Conservation (phyloP, 2,329 filamentous ascomycete species). For the Cytospora piceae region DNA sequence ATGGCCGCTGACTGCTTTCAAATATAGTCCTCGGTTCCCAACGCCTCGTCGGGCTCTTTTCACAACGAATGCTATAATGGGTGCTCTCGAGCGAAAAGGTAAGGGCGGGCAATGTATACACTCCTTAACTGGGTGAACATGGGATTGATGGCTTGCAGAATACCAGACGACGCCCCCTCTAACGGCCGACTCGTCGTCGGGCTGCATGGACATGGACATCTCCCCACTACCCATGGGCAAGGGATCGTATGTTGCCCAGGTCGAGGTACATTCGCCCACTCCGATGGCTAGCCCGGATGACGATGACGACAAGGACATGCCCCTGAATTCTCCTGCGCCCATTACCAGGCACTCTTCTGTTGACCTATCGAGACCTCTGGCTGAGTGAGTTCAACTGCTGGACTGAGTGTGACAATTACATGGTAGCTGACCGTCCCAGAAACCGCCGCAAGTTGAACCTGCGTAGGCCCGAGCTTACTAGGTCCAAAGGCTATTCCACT, state of each 20-base stretch:
- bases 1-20: constrained; percentile 32
- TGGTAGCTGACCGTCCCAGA: constrained; percentile 35
- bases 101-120: constrained; percentile 41
- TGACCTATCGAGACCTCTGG: constrained; percentile 54
- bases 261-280: constrained; percentile 74
- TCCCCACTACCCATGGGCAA: constrained; percentile 87
- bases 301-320: constrained; percentile 49
- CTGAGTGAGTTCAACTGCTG: constrained; percentile 54
- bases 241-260: constrained; percentile 65
- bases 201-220: constrained; percentile 79
- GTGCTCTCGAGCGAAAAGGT: constrained; percentile 61
- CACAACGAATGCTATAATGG: constrained; percentile 71
- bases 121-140: constrained; percentile 8
- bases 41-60: constrained; percentile 87
- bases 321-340: constrained; percentile 60
- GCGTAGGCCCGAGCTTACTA: constrained; percentile 73
- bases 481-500: constrained; percentile 75
- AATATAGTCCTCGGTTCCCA: constrained; percentile 73
- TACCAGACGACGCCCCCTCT: constrained; percentile 83
- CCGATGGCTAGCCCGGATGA: constrained; percentile 56
- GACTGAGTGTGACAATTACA: neutral
- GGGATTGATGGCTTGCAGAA: constrained; percentile 53
- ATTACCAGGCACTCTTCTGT: constrained; percentile 51
- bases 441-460: constrained; percentile 71
- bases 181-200: constrained; percentile 77